Base-by-base conservation (phyloP, 176 grass and related monocot genomes). In the Oryza coarctata region DNA sequence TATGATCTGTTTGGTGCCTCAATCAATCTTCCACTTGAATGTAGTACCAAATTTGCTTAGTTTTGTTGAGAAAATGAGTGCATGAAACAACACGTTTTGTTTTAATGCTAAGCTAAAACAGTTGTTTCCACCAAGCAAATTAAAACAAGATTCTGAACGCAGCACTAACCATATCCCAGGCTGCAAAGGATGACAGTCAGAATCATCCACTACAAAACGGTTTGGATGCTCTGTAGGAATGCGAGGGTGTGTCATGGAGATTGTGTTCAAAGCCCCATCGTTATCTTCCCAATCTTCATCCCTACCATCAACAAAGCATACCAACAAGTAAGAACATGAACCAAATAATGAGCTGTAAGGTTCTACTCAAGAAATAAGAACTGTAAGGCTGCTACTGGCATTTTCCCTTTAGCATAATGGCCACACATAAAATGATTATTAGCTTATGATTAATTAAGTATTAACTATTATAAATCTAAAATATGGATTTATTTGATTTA, bases 241-340 rank as follows among this genome's bases (percentile, higher is more conserved):
- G 72, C 93, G 85, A 36, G 96, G 96, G 52, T 95, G 83, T 0
- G 96, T 95, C 96, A 95, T 99, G 35, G 96, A 99, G 70, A 95
- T 92, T 41, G 93, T 95, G 74, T 94, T 99, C 58, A 99, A 88
- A 71, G 96, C 96, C 65, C 93, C 96, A 78, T 99, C 96, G 65
- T 99, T 99, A 52, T 95, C 89, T 91, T 95, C 96, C 93, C 96
- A 99, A 76, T 99, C 96, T 83, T 99, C 96, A 90, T 99, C 96
- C 77, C 96, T 99, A 35, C 11, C 70, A 74, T 49, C 31, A 76
- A 7, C 8, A 80, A 34, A 45, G 14, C 15, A 68, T 22, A 65
- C 78, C 49, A 47, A 82, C n/a, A 20, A 52, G 47, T 52, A 55
- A 55, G 50, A 55, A 47, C 28, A 50, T 29, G 57, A 26, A n/a